Base-by-base conservation (phyloP, 2,329 filamentous ascomycete species). In the Coniella vitis region DNA sequence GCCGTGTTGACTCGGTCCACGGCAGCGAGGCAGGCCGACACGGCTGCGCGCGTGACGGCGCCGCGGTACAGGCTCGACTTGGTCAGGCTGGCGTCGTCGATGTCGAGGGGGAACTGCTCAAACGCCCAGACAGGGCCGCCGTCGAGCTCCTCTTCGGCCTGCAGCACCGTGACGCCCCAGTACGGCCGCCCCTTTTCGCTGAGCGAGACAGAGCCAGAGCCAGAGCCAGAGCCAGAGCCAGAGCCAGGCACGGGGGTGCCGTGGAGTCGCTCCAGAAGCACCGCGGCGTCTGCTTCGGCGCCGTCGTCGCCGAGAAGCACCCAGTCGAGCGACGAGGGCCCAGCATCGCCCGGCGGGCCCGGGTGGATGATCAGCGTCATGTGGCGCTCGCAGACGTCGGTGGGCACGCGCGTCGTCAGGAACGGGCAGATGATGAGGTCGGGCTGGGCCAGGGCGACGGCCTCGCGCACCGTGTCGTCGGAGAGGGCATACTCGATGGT, bases 91-190 rank as follows among this genome's bases (percentile, higher is more conserved):
- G 59, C 54, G 29, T 67, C 63, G 51, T 70, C 66, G 45, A 71
- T 69, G 56, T 69, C 55, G 48, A 70, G 56, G 5, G 60, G 54
- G 52, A 70, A 70, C 49, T 70, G 68, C 34, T 71, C 66, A 49
- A 65, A 71, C 1, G 67, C 67, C 68, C 68, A 71, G 7, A 71
- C 65, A 0, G 67, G 68, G 7, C 68, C 68, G n/a, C 65, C 66
- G 45, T 71, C 68, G 47, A 70, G 65, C 38, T 68, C 59, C 45
- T 65, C 66, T 16, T 65, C 65, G 9, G 68, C 68, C 53, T 70
- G 62, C 7, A 64, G 55, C 16, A 69, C 62, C 3, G 68, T 69
- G 9, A 70, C 61, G 4, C 64, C 68, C 68, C 68, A 71, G 49
- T 69, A 61, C 2, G 63, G 59, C 19, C 68, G 63, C 10, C 68